These are phyloP conservation scores for Phyllosticta citrichinensis DNA, from an alignment of 2,329 filamentous ascomycete species.

Conservation along the genomic window DNA sequence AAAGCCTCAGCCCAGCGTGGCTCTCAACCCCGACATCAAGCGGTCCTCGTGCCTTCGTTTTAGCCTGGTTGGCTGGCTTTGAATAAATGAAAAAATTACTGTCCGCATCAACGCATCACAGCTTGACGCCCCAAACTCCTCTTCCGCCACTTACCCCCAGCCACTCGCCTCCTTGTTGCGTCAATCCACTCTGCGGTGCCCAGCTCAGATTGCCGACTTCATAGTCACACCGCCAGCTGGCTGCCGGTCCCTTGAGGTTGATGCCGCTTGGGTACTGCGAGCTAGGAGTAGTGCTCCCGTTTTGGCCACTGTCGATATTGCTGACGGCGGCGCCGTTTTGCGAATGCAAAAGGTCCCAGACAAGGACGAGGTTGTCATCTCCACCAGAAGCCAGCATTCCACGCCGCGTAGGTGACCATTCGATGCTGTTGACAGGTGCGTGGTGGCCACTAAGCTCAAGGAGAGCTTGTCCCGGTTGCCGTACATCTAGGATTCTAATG, in stretches of 20 bases:
- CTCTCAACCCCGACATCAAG: background rate
- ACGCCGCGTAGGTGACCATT: slow-evolving; percentile 83
- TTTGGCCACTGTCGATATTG: slow-evolving; percentile 24
- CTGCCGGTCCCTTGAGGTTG: slow-evolving; percentile 56
- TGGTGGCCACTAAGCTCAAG: slow-evolving; percentile 86
- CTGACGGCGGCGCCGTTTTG: slow-evolving; percentile 42
- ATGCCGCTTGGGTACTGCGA: slow-evolving; percentile 21
- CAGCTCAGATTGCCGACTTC: slow-evolving; percentile 79
- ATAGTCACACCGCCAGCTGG: slow-evolving; percentile 77
- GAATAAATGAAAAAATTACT: background rate
- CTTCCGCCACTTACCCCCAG: slow-evolving; percentile 71
- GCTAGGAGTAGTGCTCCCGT: slow-evolving; percentile 19
- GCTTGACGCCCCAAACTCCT: slow-evolving; percentile 67
- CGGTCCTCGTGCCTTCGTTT: background rate
- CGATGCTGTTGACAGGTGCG: slow-evolving; percentile 79
- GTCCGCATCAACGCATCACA: slow-evolving; percentile 20
- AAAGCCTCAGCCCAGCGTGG: background rate
- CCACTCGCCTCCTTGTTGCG: slow-evolving; percentile 67
- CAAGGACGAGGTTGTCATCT: slow-evolving; percentile 81
- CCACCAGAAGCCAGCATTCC: slow-evolving; percentile 85
- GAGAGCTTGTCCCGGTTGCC: slow-evolving; percentile 89
- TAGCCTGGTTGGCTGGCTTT: background rate
- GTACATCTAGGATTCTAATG: slow-evolving; percentile 89
- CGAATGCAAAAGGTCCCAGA: slow-evolving; percentile 84
- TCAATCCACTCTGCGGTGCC: slow-evolving; percentile 62